Evolutionary conservation across 2,329 filamentous ascomycete species (phyloP).

Genomic region (Samsoniella hepiali): DNA sequence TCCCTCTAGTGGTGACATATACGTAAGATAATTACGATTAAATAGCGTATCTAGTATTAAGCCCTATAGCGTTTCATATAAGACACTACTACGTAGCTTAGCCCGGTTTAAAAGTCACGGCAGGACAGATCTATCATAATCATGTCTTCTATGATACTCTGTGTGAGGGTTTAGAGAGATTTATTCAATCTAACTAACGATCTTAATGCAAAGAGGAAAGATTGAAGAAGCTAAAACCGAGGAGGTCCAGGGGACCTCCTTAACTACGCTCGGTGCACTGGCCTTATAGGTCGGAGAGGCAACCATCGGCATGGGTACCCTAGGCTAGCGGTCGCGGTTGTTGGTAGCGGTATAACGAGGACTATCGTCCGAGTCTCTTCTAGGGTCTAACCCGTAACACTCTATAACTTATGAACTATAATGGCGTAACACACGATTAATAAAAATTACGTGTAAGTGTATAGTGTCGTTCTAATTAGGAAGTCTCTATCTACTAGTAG

Average conservation of each 20-base stretch:
- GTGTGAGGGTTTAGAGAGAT: no score
- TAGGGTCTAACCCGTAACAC: no score
- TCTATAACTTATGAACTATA: conserved; percentile 19
- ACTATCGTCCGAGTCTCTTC: no score
- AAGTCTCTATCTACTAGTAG: conserved; percentile 19
- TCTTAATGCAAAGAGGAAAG: no score
- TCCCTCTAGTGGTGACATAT: conserved; percentile 3
- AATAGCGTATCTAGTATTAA: conserved; percentile 15
- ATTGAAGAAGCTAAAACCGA: no score
- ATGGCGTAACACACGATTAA: conserved; percentile 17
- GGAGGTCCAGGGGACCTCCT: no score
- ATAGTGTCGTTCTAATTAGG: conserved; percentile 18
- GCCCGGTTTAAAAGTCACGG: conserved; percentile 19
- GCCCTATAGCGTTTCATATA: conserved; percentile 19
- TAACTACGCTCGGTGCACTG: no score
- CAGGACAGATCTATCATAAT: conserved; percentile 21
- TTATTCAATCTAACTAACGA: no score
- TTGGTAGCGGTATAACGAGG: no score
- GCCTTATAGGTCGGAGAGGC: no score
- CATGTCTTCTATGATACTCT: conserved; percentile 21
- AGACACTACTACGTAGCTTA: conserved; percentile 21
- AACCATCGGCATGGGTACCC: no score
- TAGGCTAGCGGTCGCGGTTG: no score
- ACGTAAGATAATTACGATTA: conserved; percentile 9
- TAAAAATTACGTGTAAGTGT: conserved; percentile 12